phyloP scores from a whole-genome alignment of 2,329 filamentous ascomycete species.

The Talaromyces marneffei region DNA sequence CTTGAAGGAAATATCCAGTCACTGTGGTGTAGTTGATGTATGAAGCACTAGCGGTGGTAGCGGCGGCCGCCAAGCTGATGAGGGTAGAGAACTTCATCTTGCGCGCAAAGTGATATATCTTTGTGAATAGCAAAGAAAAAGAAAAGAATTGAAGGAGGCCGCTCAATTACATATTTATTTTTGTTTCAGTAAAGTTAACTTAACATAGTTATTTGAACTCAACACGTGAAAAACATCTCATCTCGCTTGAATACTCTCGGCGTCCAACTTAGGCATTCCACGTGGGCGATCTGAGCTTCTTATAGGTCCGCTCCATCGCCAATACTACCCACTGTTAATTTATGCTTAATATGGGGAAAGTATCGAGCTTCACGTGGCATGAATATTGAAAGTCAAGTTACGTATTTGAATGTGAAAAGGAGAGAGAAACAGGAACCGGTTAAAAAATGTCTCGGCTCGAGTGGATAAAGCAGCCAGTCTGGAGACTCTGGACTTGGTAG shows the following conservation, averaged over 20 bases:
- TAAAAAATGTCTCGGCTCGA: neutral
- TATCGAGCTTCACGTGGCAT: neutral
- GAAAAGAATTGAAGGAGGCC: neutral
- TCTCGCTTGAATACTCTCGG: neutral
- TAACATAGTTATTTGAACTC: neutral
- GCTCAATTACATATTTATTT: neutral
- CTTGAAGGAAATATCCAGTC: conserved; percentile 46
- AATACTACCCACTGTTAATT: neutral
- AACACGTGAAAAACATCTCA: neutral
- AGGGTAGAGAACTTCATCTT: conserved; percentile 4
- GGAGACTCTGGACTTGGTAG: no score
- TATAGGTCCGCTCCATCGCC: neutral
- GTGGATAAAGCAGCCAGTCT: no score
- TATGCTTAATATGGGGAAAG: neutral
- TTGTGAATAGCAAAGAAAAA: neutral
- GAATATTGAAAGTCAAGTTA: neutral
- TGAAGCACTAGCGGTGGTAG: neutral
- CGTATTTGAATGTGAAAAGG: neutral
- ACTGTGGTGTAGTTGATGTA: conserved; percentile 37
- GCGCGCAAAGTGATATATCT: neutral
- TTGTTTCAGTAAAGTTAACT: no score
- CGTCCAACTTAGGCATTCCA: neutral
- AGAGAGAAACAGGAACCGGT: neutral
- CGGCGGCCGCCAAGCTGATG: neutral
- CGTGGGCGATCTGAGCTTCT: neutral